Base-by-base conservation (phyloP, 257 asterid genomes). In the Haberlea rhodopensis region DNA sequence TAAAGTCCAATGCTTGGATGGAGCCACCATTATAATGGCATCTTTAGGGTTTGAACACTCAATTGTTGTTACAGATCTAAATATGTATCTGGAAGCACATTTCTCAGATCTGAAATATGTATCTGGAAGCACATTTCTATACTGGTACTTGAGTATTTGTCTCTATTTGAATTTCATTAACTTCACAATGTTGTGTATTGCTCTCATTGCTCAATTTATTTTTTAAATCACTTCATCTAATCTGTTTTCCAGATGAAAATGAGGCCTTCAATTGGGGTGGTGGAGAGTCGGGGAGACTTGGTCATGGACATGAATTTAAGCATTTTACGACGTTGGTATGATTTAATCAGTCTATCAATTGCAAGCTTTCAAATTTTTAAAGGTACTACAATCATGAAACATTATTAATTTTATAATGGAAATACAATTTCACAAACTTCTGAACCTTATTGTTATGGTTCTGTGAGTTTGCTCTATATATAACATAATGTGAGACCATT, bases 261-360 rank as follows among this genome's bases (percentile, higher is more conserved):
- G 95, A 87, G 83, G 76, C 83, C 62, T 83, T 92, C 83, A 92
- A 96, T 78, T 92, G 99, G 99, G 99, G 99, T 45, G 94, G 79
- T 64, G 99, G 96, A 75, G 91, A 86, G 66, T 82, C 88, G 16
- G 99, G 99, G 68, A 82, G 94, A 76, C 97, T 92, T 62, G 99
- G 99, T 69, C 99, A 92, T 80, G 99, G 97, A 70, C 90, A 85
- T 58, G 81, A 73, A 75, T n/a, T 79, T 91, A 24, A 78, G 94
- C 84, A 57, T 87, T 75, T 80, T 80, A 9, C 96, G 99, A 69
- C 84, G 85, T 72, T n/a, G n/a, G n/a, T n/a, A n/a, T n/a, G n/a
- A n/a, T n/a, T n/a, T n/a, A n/a, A n/a, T n/a, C n/a, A n/a, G n/a
- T n/a, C n/a, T n/a, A n/a, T n/a, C n/a, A n/a, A n/a, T n/a, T n/a